Conservation (phyloP, 2,329 filamentous ascomycete genomes). For the Ambrosiella cleistominuta region DNA sequence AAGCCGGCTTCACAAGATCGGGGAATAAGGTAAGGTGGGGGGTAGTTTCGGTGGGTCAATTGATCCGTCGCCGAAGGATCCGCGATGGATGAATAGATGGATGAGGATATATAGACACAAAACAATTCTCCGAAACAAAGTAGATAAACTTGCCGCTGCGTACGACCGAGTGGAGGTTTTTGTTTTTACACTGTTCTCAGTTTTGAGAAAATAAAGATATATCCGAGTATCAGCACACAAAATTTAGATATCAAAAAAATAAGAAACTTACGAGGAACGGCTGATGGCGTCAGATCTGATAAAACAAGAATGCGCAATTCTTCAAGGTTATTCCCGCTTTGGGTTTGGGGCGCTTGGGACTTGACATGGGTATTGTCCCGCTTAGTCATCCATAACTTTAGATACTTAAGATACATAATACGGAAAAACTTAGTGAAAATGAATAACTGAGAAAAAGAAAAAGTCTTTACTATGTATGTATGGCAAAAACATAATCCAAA, state of each 20-base stretch:
- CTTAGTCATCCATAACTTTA: no score
- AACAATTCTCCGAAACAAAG: no score
- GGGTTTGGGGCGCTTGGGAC: background rate
- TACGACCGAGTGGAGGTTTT: no score
- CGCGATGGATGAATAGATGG: no score
- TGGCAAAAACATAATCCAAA: background rate
- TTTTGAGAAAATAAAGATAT: background rate
- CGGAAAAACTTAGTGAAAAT: background rate
- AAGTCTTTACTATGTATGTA: background rate
- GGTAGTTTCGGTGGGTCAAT: background rate
- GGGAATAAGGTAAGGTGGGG: background rate
- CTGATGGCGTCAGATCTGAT: background rate
- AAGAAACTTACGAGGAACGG: background rate
- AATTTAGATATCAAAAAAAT: background rate
- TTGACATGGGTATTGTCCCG: background rate
- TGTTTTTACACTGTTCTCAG: no score
- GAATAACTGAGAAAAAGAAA: background rate
- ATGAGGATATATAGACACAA: no score
- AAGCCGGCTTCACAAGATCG: background rate
- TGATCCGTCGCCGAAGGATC: background rate
- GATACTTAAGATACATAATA: no score
- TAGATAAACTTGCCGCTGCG: no score
- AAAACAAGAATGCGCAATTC: background rate
- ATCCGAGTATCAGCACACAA: background rate
- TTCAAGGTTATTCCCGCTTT: background rate